Base-by-base conservation (phyloP, 2,329 filamentous ascomycete species). In the Neocatenulostroma microsporum region DNA sequence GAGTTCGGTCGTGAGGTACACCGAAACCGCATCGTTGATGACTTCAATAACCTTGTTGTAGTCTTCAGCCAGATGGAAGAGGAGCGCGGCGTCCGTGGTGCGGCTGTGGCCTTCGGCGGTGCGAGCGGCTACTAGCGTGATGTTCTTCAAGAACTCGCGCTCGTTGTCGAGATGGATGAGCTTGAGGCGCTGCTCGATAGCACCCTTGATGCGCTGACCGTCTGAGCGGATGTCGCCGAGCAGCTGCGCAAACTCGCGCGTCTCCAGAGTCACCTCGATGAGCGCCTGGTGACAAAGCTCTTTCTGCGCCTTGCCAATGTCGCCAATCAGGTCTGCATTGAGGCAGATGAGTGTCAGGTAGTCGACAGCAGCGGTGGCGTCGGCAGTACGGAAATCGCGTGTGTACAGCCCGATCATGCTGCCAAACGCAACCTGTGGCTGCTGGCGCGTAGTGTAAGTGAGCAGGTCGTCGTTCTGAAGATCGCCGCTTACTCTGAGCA, bases 341-440 rank as follows among this genome's bases (percentile, higher is more conserved):
- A 98, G 76, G 60, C 86, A 94, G 54, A 98, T 88, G 39, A 98
- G 67, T 5, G 81, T 76, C 31, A 98, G 77, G 60, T 98, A 98
- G 60, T 98, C 91, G 13, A 94, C 84, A 3, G 93, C 91, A 21
- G 86, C 84, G 40, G 84, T 83, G 5, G 87, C 83, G 54, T 93
- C 81, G 14, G 87, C 88, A 20, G 86, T 85, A 35, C 91, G 82
- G 75, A 98, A 98, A 62, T 95, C 88, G 36, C 83, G 78, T 4
- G 93, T 98, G 68, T 98, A 98, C 60, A 91, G 86, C 26, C 89
- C 93, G 43, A 96, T 72, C 70, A 96, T 84, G 41, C 84, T 82
- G 29, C 85, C 88, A 63, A 96, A 96, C 68, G 91, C 94, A 62
- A 98, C 81, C 59, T 95, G 87, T 4, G 87, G 73, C 45, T 77